Percentiles rank a stretch among this genome's conserved stretches.
phyloP scores from a whole-genome alignment of 1,284 basidiomycete genomes.

The Salmacisia buchloeana region DNA sequence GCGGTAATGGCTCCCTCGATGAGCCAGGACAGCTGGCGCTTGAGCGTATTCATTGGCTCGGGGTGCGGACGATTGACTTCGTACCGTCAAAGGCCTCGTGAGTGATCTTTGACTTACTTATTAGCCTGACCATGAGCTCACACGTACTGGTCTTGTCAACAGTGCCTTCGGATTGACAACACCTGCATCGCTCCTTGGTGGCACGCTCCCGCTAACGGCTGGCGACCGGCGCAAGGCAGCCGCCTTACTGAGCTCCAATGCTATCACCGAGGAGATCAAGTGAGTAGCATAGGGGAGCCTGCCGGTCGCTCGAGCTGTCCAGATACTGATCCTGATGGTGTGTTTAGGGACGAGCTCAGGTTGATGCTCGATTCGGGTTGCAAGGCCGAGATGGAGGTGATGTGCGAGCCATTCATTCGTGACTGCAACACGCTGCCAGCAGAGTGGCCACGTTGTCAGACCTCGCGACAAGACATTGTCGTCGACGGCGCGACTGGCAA shows the following conservation, averaged over 20 bases:
- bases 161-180: slow-evolving; percentile 4
- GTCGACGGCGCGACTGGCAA: no score
- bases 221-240: slow-evolving; percentile 25
- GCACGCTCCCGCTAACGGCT: not conserved
- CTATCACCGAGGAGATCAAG: not conserved
- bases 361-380: slow-evolving; percentile 24
- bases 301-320: not conserved
- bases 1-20: not conserved
- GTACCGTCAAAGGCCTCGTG: not conserved
- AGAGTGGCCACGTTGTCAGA: no score
- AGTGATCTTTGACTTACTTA: slow-evolving; percentile 9
- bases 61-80: slow-evolving; percentile 17
- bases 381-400: slow-evolving; percentile 35
- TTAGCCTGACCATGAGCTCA: no score
- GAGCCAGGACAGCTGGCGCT: not conserved
- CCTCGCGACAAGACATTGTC: no score
- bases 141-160: not conserved
- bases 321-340: not conserved
- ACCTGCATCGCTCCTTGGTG: not conserved
- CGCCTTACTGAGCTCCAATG: slow-evolving; percentile 12
- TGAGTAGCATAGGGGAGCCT: not conserved
- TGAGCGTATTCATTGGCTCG: slow-evolving; percentile 13
- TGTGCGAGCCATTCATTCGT: slow-evolving; percentile 11
- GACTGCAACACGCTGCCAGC: no score
- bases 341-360: slow-evolving; percentile 18